Evolutionary conservation across 2,329 filamentous ascomycete genomes (phyloP).

Genomic region (Cladophialophora yegresii): DNA sequence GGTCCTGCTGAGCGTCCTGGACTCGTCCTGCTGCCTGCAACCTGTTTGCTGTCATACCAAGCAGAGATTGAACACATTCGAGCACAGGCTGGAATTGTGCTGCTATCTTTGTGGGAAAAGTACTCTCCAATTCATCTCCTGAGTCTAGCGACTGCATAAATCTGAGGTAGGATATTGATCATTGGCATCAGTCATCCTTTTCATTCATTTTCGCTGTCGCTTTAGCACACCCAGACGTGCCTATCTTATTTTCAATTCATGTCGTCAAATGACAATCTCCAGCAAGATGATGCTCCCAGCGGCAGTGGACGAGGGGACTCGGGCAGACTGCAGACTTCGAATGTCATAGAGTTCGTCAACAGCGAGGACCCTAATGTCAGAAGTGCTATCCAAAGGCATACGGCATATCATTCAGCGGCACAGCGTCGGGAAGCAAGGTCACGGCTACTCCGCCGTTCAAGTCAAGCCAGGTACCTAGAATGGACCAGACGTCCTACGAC

Average conservation of each 20-base stretch:
- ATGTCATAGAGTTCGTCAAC: slow-evolving; percentile 34
- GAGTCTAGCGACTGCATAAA: not conserved
- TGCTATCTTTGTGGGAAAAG: not conserved
- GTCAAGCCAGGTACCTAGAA: slow-evolving; percentile 32
- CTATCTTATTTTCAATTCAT: slow-evolving; percentile 17
- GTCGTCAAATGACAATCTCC: slow-evolving; percentile 25
- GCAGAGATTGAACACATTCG: not conserved
- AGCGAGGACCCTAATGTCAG: slow-evolving; percentile 35
- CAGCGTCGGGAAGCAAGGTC: slow-evolving; percentile 34
- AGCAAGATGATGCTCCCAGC: slow-evolving; percentile 17
- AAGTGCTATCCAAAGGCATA: slow-evolving; percentile 36
- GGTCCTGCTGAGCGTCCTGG: not conserved
- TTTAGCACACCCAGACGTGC: not conserved
- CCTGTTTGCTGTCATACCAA: not conserved
- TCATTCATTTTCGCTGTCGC: not conserved
- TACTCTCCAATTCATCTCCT: not conserved
- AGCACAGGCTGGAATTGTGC: not conserved
- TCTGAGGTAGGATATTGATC: slow-evolving; percentile 4
- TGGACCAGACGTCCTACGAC: slow-evolving; percentile 28
- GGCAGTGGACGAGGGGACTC: slow-evolving; percentile 14
- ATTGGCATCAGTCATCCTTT: not conserved
- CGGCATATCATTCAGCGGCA: slow-evolving; percentile 34
- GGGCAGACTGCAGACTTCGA: slow-evolving; percentile 11
- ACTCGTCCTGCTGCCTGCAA: not conserved
- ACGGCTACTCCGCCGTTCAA: slow-evolving; percentile 26